phyloP scores from a whole-genome alignment of 208 protist genomes.

The Paratrypanosoma confusum region DNA sequence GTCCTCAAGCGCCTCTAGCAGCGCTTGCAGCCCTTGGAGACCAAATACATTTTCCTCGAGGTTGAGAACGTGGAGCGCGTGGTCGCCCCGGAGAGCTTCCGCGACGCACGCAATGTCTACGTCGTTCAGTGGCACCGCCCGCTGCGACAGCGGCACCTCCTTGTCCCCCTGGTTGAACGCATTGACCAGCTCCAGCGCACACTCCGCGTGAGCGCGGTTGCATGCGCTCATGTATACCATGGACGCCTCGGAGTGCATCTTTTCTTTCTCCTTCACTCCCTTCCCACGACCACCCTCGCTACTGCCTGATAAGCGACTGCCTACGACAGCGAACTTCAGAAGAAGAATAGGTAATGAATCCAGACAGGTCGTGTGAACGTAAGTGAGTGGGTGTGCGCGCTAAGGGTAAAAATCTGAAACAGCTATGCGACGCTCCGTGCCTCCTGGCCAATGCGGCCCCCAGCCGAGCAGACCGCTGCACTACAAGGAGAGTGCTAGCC shows the following conservation, averaged over 20 bases:
- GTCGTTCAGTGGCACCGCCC: slow-evolving; percentile 51
- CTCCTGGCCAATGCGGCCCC: too few species aligned
- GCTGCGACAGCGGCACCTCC: slow-evolving; percentile 29
- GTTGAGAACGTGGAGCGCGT: slow-evolving; percentile 50
- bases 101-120: slow-evolving; percentile 66
- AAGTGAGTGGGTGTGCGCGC: too few species aligned
- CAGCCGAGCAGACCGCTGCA: too few species aligned
- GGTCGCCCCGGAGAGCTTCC: slow-evolving; percentile 33
- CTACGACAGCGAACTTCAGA: too few species aligned
- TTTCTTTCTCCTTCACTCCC: slow-evolving; percentile 1
- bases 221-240: slow-evolving; percentile 58
- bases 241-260: slow-evolving; percentile 17
- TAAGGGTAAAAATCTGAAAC: too few species aligned
- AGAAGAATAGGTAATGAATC: too few species aligned
- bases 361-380: too few species aligned
- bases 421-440: too few species aligned
- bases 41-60: slow-evolving; percentile 80
- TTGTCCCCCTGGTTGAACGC: slow-evolving; percentile 55
- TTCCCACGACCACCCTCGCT: too few species aligned
- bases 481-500: too few species aligned
- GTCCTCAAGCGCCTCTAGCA: slow-evolving; percentile 68
- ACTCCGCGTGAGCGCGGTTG: slow-evolving; percentile 48
- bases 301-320: too few species aligned
- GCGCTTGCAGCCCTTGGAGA: slow-evolving; percentile 49
- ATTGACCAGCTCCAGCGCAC: slow-evolving; percentile 49